A percentile compares a stretch with the other conserved stretches of the same genome.
phyloP scores from a whole-genome alignment of 306 rosid genomes.

The Carpinus fangiana region DNA sequence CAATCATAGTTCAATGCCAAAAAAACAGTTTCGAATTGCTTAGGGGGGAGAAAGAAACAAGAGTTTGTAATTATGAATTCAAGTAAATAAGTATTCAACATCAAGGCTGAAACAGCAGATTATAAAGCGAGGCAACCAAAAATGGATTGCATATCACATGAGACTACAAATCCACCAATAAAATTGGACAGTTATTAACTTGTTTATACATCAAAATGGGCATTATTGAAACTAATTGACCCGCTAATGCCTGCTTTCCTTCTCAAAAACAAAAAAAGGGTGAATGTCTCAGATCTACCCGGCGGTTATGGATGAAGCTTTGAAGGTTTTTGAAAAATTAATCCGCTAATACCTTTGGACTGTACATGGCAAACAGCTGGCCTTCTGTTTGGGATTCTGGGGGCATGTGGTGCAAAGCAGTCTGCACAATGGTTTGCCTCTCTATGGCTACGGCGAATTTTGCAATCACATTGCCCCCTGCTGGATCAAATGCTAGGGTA shows the following conservation, averaged over 20 bases:
- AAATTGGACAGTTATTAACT: no score
- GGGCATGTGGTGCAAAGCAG: not conserved
- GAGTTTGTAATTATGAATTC: no score
- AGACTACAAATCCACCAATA: no score
- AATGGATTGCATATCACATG: no score
- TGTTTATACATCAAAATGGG: not conserved
- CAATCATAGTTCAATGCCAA: no score
- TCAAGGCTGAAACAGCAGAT: no score
- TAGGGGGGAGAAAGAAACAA: no score
- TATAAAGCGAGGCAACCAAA: no score
- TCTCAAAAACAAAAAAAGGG: not conserved
- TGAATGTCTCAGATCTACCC: not conserved
- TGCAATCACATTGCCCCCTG: not conserved
- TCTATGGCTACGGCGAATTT: not conserved
- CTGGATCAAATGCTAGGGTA: not conserved
- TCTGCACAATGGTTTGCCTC: not conserved
- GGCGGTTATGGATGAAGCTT: not conserved
- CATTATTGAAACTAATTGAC: no score
- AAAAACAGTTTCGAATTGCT: no score
- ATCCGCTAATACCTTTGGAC: not conserved
- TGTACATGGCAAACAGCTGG: not conserved
- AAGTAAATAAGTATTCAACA: no score
- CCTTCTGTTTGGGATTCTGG: no score
- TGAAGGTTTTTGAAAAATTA: not conserved
- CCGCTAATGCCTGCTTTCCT: not conserved